These are phyloP conservation scores for Fusarium buxicola DNA, from an alignment of 2,329 filamentous ascomycete species.

Conservation along the genomic window DNA sequence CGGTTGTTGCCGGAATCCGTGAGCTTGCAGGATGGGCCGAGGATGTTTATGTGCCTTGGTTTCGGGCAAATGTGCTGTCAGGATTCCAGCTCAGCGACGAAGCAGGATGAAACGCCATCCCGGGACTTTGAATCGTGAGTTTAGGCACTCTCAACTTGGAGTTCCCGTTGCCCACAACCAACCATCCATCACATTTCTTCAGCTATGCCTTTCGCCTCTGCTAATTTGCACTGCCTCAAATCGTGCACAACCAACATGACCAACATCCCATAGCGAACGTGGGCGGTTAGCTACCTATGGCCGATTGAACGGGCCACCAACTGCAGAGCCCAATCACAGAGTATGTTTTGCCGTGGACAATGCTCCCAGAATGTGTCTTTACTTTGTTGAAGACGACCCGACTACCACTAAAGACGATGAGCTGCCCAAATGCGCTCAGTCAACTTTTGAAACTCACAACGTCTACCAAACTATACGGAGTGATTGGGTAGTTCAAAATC, in stretches of 20 bases:
- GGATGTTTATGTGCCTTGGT: constrained; percentile 35
- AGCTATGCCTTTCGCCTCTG: no score
- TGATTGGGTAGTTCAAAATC: neutral
- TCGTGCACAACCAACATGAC: neutral
- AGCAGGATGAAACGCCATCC: constrained; percentile 1
- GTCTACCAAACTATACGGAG: neutral
- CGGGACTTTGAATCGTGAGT: no score
- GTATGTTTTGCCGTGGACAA: neutral
- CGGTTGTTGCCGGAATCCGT: constrained; percentile 30
- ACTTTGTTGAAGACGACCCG: neutral
- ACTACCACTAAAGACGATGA: neutral
- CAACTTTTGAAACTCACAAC: neutral
- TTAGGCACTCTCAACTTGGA: no score
- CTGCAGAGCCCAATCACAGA: neutral
- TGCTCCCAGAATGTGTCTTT: neutral
- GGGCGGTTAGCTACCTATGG: no score
- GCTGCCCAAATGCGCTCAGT: neutral
- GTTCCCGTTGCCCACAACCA: no score
- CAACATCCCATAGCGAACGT: neutral
- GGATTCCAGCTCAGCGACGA: neutral
- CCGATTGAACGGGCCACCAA: neutral
- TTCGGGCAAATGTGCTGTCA: constrained; percentile 4
- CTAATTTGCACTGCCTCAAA: neutral
- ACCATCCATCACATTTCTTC: no score
- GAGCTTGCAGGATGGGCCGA: constrained; percentile 24